These are phyloP conservation scores for Amanita pallidorosea DNA, from an alignment of 768 basidiomycete species.

Conservation along the genomic window DNA sequence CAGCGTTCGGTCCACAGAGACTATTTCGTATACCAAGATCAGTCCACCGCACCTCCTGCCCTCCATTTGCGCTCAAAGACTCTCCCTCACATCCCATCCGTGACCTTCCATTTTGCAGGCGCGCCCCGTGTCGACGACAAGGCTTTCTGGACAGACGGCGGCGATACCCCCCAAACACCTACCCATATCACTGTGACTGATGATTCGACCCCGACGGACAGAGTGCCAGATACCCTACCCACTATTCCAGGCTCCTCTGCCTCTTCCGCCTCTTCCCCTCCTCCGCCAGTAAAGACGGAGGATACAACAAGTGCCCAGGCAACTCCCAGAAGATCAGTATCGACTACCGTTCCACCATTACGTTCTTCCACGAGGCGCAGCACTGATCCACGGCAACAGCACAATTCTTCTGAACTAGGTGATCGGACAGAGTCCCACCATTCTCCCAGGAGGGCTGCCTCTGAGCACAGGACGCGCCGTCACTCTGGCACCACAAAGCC, in stretches of 20 bases:
- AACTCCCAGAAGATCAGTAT: not conserved
- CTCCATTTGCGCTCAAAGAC: slow-evolving; percentile 1
- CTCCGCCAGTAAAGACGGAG: not conserved
- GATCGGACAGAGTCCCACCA: not conserved
- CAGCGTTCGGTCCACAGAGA: not conserved
- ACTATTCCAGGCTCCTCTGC: slow-evolving; percentile 3
- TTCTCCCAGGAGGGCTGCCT: not conserved
- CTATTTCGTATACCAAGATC: slow-evolving; percentile 2
- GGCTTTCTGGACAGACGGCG: not conserved
- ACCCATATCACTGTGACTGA: not conserved
- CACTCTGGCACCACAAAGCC: not conserved
- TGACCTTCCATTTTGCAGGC: not conserved
- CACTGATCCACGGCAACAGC: not conserved
- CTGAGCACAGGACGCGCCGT: not conserved
- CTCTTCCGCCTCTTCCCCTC: not conserved
- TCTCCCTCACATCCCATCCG: not conserved
- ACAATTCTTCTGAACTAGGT: not conserved
- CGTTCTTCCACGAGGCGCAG: not conserved
- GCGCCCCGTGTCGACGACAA: not conserved
- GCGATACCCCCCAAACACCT: not conserved
- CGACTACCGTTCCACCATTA: not conserved
- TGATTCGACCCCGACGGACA: not conserved
- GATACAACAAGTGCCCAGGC: not conserved
- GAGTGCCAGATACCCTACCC: not conserved
- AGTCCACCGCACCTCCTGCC: not conserved